Conservation (phyloP, 2,329 filamentous ascomycete genomes). For the Fusarium scirpi region DNA sequence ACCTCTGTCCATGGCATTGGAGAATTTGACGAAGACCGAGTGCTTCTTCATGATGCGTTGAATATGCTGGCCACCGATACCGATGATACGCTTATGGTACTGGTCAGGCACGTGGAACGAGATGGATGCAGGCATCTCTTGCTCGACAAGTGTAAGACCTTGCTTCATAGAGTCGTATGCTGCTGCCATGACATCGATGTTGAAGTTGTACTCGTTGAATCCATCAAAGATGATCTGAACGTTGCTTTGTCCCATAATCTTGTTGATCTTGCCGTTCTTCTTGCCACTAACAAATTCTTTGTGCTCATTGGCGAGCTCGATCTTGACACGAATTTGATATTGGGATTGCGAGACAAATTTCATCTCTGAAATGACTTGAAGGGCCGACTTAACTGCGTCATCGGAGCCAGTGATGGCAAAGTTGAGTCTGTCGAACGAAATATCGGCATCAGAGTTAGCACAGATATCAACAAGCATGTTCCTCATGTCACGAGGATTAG, state of each 20-base stretch:
- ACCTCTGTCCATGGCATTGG: conserved; percentile 98
- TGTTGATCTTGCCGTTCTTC: conserved; percentile 99
- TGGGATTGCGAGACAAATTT: conserved; percentile 87
- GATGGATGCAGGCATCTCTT: conserved; percentile 99
- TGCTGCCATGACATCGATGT: conserved; percentile 94
- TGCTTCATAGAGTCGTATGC: conserved; percentile 96
- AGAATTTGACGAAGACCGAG: conserved; percentile 99
- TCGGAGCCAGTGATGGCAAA: conserved; percentile 97
- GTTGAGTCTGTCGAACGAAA: conserved; percentile 92
- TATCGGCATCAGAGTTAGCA: conserved; percentile 93
- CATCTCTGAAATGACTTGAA: conserved; percentile 92
- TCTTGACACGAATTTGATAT: conserved; percentile 96
- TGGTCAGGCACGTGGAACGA: conserved; percentile 99
- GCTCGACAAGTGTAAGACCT: conserved; percentile 91
- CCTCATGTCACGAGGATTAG: conserved; percentile 79
- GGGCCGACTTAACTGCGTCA: conserved; percentile 94
- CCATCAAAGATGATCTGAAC: conserved; percentile 99
- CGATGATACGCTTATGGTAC: conserved; percentile 99
- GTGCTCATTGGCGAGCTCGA: conserved; percentile 98
- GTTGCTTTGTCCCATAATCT: conserved; percentile 99
- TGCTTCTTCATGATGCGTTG: conserved; percentile 99
- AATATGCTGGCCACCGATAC: conserved; percentile 97
- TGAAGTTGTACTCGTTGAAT: conserved; percentile 99
- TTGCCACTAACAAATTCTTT: conserved; percentile 99
- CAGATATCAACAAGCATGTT: conserved; percentile 96